phyloP scores from a whole-genome alignment of 768 basidiomycete species.

The Suillus spraguei region DNA sequence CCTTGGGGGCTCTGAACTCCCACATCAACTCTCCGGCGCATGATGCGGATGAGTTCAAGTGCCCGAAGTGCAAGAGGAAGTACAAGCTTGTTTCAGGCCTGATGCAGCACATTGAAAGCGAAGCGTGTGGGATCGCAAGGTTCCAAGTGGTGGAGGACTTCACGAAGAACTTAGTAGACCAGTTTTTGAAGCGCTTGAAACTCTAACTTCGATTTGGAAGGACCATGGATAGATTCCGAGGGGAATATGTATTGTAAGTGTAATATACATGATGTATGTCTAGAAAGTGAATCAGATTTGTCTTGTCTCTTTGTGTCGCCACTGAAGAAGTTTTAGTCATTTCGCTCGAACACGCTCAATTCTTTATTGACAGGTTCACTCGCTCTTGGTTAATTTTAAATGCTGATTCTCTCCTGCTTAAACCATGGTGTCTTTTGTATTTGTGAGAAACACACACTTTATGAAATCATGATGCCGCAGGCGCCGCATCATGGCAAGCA shows the following conservation, averaged over 20 bases:
- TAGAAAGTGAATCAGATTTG: neutral
- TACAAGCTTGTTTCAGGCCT: conserved; percentile 43
- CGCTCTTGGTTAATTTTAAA: no score
- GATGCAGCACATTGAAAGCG: conserved; percentile 37
- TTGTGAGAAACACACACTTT: no score
- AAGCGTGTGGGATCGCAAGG: neutral
- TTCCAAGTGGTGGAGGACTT: conserved; percentile 3
- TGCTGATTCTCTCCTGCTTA: no score
- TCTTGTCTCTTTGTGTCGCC: neutral
- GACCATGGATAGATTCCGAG: neutral
- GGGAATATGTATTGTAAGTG: neutral
- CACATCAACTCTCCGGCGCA: conserved; percentile 37
- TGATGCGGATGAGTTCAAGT: conserved; percentile 43
- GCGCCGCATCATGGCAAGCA: neutral
- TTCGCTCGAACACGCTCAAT: neutral
- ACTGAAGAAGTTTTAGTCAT: neutral
- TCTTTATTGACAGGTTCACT: neutral
- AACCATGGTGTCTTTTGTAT: no score
- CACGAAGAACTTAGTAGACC: neutral
- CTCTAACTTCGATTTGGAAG: neutral
- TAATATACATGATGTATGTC: neutral
- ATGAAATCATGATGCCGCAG: neutral
- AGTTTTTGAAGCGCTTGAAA: conserved; percentile 1
- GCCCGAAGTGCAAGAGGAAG: conserved; percentile 43
- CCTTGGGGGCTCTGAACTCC: conserved; percentile 29